Evolutionary conservation across 2,329 filamentous ascomycete genomes (phyloP).

Genomic region (Gremmenia infestans): DNA sequence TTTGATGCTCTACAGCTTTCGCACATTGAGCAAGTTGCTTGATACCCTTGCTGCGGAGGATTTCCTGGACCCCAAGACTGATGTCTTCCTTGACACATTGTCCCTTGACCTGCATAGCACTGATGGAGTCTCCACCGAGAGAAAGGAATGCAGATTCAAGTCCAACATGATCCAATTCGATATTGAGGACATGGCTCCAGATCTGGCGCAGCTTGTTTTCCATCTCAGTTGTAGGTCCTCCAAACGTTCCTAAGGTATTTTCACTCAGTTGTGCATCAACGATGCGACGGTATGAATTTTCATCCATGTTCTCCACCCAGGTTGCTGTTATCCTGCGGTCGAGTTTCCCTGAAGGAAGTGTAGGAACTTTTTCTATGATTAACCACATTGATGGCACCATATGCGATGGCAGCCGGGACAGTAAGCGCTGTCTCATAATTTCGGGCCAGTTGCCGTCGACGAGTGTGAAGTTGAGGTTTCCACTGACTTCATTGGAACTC

Average conservation of each 20-base stretch:
- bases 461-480: neutral
- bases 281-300: neutral
- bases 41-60: slow-evolving; percentile 18
- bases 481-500: neutral
- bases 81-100: slow-evolving; percentile 9
- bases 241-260: neutral
- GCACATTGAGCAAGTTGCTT: slow-evolving; percentile 6
- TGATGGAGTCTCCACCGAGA: slow-evolving; percentile 22
- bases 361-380: slow-evolving; percentile 8
- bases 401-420: slow-evolving; percentile 10
- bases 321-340: slow-evolving; percentile 11
- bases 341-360: slow-evolving; percentile 17
- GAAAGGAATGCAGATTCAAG: slow-evolving; percentile 13
- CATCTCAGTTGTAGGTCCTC: slow-evolving; percentile 4
- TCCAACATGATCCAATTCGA: slow-evolving; percentile 9
- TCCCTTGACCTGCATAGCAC: slow-evolving; percentile 19
- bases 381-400: slow-evolving; percentile 20
- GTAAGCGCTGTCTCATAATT: neutral
- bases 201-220: slow-evolving; percentile 4
- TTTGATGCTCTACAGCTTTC: neutral
- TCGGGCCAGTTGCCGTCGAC: neutral
- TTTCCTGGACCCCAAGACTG: slow-evolving; percentile 14
- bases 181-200: slow-evolving; percentile 14
- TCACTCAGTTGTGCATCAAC: neutral
- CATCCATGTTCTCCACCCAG: slow-evolving; percentile 11